phyloP scores from a whole-genome alignment of 768 basidiomycete species.

The Tylopilus sp. region DNA sequence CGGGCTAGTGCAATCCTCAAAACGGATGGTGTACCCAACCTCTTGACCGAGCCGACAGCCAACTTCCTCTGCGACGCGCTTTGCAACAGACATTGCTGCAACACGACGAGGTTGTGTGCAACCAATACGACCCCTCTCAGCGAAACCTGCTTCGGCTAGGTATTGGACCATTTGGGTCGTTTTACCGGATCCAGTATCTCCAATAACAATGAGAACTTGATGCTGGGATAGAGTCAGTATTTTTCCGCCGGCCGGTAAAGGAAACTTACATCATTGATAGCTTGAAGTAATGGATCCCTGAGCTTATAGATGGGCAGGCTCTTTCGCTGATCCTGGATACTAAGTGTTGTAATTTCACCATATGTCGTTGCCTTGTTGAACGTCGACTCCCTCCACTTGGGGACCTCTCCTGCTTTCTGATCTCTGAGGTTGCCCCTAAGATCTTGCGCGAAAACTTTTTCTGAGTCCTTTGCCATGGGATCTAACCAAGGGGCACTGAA shows the following conservation, averaged over 20 bases:
- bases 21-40: constrained; percentile 98
- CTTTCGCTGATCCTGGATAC: constrained; percentile 91
- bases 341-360: constrained; percentile 85
- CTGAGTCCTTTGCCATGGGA: constrained; percentile 88
- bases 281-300: constrained; percentile 83
- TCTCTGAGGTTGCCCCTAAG: constrained; percentile 77
- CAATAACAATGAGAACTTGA: constrained; percentile 96
- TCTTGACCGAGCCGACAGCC: constrained; percentile 97
- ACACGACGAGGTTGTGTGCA: constrained; percentile 99
- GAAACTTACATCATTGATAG: constrained; percentile 76
- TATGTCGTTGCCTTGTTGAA: constrained; percentile 96
- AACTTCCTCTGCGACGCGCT: constrained; percentile 97
- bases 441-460: constrained; percentile 92
- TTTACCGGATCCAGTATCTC: constrained; percentile 98
- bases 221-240: constrained; percentile 35
- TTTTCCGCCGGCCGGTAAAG: constrained; percentile 1
- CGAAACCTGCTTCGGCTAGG: constrained; percentile 90
- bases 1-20: constrained; percentile 98
- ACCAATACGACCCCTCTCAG: constrained; percentile 87
- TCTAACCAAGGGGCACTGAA: constrained; percentile 97
- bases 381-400: constrained; percentile 88
- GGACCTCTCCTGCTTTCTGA: constrained; percentile 77
- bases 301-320: constrained; percentile 94
- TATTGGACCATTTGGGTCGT: constrained; percentile 99
- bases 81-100: constrained; percentile 98